These are phyloP conservation scores for Penicillium sp. DNA, from an alignment of 2,329 filamentous ascomycete species.

Conservation along the genomic window DNA sequence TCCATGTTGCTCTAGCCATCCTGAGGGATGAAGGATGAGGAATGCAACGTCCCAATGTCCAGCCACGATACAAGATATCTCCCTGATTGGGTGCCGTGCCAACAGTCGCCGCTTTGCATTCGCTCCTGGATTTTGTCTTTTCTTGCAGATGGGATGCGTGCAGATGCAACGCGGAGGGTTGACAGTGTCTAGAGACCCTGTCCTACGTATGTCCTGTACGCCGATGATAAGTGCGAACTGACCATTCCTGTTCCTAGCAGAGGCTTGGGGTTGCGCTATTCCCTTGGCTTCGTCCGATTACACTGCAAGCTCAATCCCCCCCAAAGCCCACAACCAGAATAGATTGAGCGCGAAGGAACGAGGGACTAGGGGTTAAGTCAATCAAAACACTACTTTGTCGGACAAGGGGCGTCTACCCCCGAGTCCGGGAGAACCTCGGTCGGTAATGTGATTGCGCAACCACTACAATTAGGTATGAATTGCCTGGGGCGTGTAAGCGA, in stretches of 20 bases:
- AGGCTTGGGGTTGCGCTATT: too few species aligned
- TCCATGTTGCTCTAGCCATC: not conserved
- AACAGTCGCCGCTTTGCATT: slow-evolving; percentile 4
- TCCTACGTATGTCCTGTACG: too few species aligned
- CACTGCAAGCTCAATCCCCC: too few species aligned
- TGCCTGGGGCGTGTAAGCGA: too few species aligned
- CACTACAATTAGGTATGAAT: too few species aligned
- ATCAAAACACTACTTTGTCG: not conserved
- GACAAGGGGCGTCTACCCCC: too few species aligned
- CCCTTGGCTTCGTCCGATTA: too few species aligned
- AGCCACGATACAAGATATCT: not conserved
- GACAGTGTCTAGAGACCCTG: too few species aligned
- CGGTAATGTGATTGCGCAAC: not conserved
- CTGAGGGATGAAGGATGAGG: not conserved
- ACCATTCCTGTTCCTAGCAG: too few species aligned
- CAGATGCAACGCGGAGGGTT: too few species aligned
- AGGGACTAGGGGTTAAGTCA: not conserved
- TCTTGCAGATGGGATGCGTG: not conserved
- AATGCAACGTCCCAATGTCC: not conserved
- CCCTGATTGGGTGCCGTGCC: slow-evolving; percentile 9
- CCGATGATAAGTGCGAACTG: too few species aligned
- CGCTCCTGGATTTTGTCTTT: not conserved
- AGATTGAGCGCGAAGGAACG: not conserved
- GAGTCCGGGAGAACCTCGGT: not conserved
- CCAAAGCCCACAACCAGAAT: too few species aligned